Evolutionary conservation across 352 stramenopile genomes (phyloP), one percentile per base, ranked within the genome.

Genomic region (Phytophthora constricta): DNA sequence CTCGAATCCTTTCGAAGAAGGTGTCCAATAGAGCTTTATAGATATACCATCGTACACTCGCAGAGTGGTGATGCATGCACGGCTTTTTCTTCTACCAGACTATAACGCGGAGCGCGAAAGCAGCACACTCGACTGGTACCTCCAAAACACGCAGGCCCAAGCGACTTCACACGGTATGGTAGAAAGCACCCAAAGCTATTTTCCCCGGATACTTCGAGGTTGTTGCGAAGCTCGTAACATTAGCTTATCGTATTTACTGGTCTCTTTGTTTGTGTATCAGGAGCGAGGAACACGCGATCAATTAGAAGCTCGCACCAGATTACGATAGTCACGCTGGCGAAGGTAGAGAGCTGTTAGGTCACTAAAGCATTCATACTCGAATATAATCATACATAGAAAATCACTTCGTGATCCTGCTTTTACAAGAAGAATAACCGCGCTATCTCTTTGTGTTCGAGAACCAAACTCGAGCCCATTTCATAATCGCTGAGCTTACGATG

Each of bases 81-180:
- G 11, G 5, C 45, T 51, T 51, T 14, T n/a, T 39, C 17, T n/a
- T 37, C 47, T 11, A 11, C 23, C 45, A 74, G 67, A 67, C 37
- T 17, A 34, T 59, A n/a, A 74, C 51, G 22, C 27, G 37, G 57
- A 70, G 39, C 31, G 61, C 51, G 17, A 74, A 68, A 41, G 47
- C 46, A 37, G 37, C 61, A 19, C 61, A 67, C 9, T 11, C 54
- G 4, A 46, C 47, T 0, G 19, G 34, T 10, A 19, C 54, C n/a
- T 59, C 48, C 4, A 70, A 67, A 51, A 23, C 41, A 20, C 26
- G 49, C 17, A 62, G 62, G 34, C 23, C 60, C n/a, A 59, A 56
- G 20, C 52, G 27, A 28, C 43, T 28, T 27, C 65, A 62, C 3
- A 47, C 28, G 11, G 46, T 50, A 55, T n/a, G 54, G 47, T 47